Evolutionary conservation across 768 basidiomycete species (phyloP).

Genomic region (Panaeolus papilionaceus): DNA sequence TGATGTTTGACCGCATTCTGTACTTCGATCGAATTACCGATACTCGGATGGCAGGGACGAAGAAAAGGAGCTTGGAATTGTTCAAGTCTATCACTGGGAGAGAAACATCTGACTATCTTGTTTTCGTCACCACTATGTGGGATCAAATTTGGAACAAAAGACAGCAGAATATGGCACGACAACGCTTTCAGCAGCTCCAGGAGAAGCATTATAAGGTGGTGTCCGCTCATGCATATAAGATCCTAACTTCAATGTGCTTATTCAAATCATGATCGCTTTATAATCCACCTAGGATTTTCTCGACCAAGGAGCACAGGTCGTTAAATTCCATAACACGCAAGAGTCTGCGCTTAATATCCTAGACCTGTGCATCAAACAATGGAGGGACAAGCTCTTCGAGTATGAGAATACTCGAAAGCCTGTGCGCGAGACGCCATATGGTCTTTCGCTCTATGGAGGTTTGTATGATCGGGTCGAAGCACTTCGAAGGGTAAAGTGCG

Average conservation of each 20-base stretch:
- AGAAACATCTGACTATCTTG: background rate
- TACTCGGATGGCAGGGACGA: background rate
- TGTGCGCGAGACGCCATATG: background rate
- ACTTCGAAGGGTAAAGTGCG: background rate
- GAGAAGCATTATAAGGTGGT: background rate
- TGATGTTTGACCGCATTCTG: background rate
- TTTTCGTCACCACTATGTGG: background rate
- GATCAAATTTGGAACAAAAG: background rate
- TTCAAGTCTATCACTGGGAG: background rate
- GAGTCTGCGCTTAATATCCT: background rate
- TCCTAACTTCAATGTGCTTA: too few relatives aligned
- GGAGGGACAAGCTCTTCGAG: background rate
- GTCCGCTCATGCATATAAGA: too few relatives aligned
- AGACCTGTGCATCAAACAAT: background rate
- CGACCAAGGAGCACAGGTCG: background rate
- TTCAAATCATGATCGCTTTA: background rate
- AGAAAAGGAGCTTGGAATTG: background rate
- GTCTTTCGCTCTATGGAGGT: background rate
- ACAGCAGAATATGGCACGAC: background rate
- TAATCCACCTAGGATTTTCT: background rate
- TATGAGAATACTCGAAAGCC: background rate
- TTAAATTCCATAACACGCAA: background rate
- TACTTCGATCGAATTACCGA: conserved; percentile 5
- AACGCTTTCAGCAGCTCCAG: background rate
- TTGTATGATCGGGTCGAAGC: background rate